Conservation (phyloP, 306 rosid genomes). For the Cicer bijugum region DNA sequence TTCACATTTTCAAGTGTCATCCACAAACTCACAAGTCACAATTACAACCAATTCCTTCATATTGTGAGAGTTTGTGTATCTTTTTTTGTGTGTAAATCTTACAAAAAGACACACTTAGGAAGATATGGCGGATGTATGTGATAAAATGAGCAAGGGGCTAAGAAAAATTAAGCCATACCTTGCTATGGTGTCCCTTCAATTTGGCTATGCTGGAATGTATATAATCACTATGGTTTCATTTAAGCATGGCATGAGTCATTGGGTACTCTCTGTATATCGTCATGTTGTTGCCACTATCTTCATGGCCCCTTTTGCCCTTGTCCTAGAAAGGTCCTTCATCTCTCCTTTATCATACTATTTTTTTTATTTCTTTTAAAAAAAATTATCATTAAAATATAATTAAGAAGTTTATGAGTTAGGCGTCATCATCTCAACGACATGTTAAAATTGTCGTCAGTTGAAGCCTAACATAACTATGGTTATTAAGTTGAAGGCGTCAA, state of each 20-base stretch:
- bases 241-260: constrained; percentile 94
- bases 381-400: not conserved
- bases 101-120: not conserved
- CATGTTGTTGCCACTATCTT: constrained; percentile 71
- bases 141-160: constrained; percentile 30
- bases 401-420: not conserved
- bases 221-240: constrained; percentile 84
- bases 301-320: constrained; percentile 80
- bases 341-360: not conserved
- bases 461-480: not conserved
- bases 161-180: constrained; percentile 70
- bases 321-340: constrained; percentile 74
- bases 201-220: constrained; percentile 89
- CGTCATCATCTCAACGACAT: not conserved
- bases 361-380: not conserved
- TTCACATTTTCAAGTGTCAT: constrained; percentile 31
- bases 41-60: not conserved
- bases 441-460: not conserved
- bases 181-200: constrained; percentile 85
- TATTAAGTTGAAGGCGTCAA: not conserved
- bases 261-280: constrained; percentile 79
- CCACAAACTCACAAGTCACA: constrained; percentile 43
- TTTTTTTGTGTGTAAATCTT: not conserved
- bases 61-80: constrained; percentile 32
- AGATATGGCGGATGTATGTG: constrained; percentile 1